phyloP scores from a whole-genome alignment of 208 protist species.

The Leishmania gerbilli region DNA sequence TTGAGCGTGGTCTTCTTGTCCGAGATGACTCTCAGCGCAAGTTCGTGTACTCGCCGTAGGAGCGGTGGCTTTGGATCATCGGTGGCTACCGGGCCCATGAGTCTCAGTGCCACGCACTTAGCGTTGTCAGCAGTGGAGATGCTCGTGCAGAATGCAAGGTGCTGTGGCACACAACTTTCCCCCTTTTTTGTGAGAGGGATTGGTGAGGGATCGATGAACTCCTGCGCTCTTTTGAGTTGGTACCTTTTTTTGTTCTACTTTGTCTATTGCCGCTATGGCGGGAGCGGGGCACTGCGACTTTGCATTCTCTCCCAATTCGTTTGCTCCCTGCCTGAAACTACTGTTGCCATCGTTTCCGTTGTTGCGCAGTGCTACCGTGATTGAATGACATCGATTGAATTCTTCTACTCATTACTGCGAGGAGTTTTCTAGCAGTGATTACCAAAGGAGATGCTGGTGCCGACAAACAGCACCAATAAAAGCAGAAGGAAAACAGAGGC shows the following conservation, averaged over 20 bases:
- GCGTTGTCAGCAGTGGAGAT: background rate
- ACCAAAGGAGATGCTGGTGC: background rate
- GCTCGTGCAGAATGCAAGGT: background rate
- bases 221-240: background rate
- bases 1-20: constrained; percentile 49
- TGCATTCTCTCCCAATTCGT: background rate
- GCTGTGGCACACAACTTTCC: background rate
- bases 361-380: background rate
- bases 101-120: background rate
- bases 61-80: background rate
- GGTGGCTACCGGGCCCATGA: background rate
- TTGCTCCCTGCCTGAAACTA: background rate
- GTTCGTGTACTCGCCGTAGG: constrained; percentile 37
- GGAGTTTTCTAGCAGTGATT: background rate
- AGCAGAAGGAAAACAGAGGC: background rate
- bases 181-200: background rate
- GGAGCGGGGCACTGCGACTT: background rate
- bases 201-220: background rate
- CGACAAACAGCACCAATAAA: background rate
- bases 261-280: background rate
- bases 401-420: background rate
- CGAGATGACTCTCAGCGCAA: constrained; percentile 32
- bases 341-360: background rate
- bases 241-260: background rate
- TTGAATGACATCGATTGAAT: background rate